phyloP scores from a whole-genome alignment of 345 rosid species.

The thale cress (Arabidopsis thaliana) region TAIR10.1 NC_003071.7:18367001-18367500 shows the following conservation, averaged over 20 bases:
- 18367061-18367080: too few species aligned
- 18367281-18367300: constrained; percentile 67
- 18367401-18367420: constrained; percentile 25
- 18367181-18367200: constrained; percentile 70
- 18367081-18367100: not conserved
- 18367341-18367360: constrained; percentile 40
- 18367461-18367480: constrained; percentile 44
- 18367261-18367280: constrained; percentile 59
- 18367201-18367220: constrained; percentile 69
- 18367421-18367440: constrained; percentile 35
- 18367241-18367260: constrained; percentile 58
- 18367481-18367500: constrained; percentile 43
- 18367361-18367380: constrained; percentile 38
- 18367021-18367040: constrained; percentile 46
- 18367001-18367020: constrained; percentile 45
- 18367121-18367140: not conserved
- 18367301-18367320: constrained; percentile 47
- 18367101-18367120: not conserved
- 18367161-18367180: constrained; percentile 61
- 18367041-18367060: constrained; percentile 46
- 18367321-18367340: constrained; percentile 36
- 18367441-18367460: constrained; percentile 46
- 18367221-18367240: constrained; percentile 56
- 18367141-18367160: constrained; percentile 55
- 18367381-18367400: constrained; percentile 42